Evolutionary conservation across 2,329 filamentous ascomycete genomes (phyloP).

Genomic region (Penicillium nordicum): DNA sequence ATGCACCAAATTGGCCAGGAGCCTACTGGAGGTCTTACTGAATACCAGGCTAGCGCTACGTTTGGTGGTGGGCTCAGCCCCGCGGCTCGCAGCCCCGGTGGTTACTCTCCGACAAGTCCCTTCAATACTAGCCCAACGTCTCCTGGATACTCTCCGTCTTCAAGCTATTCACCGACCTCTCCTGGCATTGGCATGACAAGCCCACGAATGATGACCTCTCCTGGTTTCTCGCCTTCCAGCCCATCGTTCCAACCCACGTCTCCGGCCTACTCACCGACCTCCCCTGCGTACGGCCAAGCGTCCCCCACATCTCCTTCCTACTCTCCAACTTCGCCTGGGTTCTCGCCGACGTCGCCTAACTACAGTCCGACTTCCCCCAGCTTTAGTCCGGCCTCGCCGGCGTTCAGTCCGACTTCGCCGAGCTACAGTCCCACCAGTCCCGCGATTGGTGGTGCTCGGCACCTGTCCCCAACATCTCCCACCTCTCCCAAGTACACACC

Average conservation of each 20-base stretch:
- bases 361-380: conserved; percentile 60
- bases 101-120: conserved; percentile 67
- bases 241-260: conserved; percentile 54
- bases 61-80: conserved; percentile 62
- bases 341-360: conserved; percentile 58
- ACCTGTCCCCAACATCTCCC: conserved; percentile 46
- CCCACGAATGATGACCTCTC: conserved; percentile 55
- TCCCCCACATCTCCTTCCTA: conserved; percentile 60
- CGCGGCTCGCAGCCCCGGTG: conserved; percentile 61
- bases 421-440: conserved; percentile 57
- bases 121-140: conserved; percentile 71
- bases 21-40: conserved; percentile 54
- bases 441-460: conserved; percentile 42
- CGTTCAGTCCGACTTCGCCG: conserved; percentile 56
- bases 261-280: conserved; percentile 73
- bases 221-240: conserved; percentile 53
- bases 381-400: conserved; percentile 51
- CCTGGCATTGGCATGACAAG: conserved; percentile 60
- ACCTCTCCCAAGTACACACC: conserved; percentile 55
- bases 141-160: conserved; percentile 62
- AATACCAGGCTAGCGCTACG: conserved; percentile 60
- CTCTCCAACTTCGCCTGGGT: conserved; percentile 55
- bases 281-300: conserved; percentile 63
- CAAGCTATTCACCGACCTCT: conserved; percentile 70
- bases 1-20: conserved; percentile 68